Base-by-base conservation (phyloP, 495 filamentous ascomycete genomes). In the Echria macrotheca region DNA sequence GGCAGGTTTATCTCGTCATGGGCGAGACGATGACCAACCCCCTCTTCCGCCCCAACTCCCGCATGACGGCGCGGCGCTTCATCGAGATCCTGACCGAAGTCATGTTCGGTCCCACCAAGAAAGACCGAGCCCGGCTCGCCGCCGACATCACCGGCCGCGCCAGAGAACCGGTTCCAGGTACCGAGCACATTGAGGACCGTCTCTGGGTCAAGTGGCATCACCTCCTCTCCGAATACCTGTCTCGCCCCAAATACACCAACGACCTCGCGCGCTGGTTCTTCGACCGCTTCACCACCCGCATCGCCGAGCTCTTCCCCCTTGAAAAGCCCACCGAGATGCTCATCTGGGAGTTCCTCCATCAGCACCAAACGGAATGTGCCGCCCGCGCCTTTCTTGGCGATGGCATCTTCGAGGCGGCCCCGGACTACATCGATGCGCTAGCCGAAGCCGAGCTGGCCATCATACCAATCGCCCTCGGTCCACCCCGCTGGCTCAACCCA, bases 21-120 rank as follows among this genome's bases (percentile, higher is more conserved):
- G 46, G 46, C 24, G 46, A 49, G 3, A 17, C 35, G 11, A 41
- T 29, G n/a, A 49, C 37, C 22, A 41, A 29, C 35, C 22, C 46
- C 23, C 35, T 49, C 24, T 49, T 49, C 35, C 46, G 46, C 3
- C 3, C 35, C 35, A 40, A 19, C 46, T 15, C 46, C 5, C 35
- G 35, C 9, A 24, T 49, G n/a, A 39, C 36, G 11, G n/a, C 25
- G n/a, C 14, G 32, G 1, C 1, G 19, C 12, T 49, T 25, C 15
- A 4, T 22, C 23, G 10, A 22, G 8, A 22, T 31, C 1, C 36
- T 49, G 3, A 15, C 24, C 24, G 23, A 32, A 3, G 35, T 41
- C 14, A 39, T 49, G 24, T 49, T 38, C 21, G 46, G 36, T 12
- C 35, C 36, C 0, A 29, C 35, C 1, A 8, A 18, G 15, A 26